These are phyloP conservation scores for Phytophthora rubi DNA, from an alignment of 352 stramenopile species.

Conservation along the genomic window DNA sequence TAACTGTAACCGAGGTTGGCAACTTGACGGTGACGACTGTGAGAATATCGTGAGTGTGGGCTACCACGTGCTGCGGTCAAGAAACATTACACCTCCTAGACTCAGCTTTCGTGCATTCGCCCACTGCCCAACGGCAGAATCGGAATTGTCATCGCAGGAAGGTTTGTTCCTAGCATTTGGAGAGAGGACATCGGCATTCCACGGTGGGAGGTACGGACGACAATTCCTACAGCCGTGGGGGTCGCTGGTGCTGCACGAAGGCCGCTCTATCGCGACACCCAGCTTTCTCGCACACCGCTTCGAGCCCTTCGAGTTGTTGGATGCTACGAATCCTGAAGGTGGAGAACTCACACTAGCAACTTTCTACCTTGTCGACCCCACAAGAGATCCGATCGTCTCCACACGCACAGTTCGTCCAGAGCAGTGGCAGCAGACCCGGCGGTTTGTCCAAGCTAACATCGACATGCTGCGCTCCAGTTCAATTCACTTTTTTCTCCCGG, in stretches of 20 bases:
- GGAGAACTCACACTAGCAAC: conserved; percentile 23
- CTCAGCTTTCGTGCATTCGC: conserved; percentile 19
- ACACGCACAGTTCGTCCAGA: conserved; percentile 12
- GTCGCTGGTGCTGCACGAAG: conserved; percentile 19
- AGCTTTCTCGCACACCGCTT: conserved; percentile 19
- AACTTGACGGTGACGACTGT: conserved; percentile 16
- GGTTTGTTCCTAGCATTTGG: conserved; percentile 20
- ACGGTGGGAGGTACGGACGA: conserved; percentile 12
- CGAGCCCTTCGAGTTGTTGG: conserved; percentile 23
- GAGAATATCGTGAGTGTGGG: conserved; percentile 21
- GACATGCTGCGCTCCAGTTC: conserved; percentile 9
- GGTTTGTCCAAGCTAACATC: conserved; percentile 28
- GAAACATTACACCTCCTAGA: conserved; percentile 20
- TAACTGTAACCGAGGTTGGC: conserved; percentile 18
- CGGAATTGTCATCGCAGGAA: conserved; percentile 8
- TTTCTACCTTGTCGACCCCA: conserved; percentile 27
- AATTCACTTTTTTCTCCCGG: conserved; percentile 5
- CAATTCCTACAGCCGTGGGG: conserved; percentile 26
- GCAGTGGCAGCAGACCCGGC: conserved; percentile 22
- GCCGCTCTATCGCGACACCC: conserved; percentile 14
- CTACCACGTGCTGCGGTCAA: conserved; percentile 13
- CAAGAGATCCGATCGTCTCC: conserved; percentile 9
- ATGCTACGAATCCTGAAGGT: conserved; percentile 10
- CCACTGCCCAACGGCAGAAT: conserved; percentile 2
- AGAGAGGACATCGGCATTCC: conserved; percentile 21